These are phyloP conservation scores for Tuber magnatum DNA, from an alignment of 495 filamentous ascomycete genomes.

Conservation along the genomic window DNA sequence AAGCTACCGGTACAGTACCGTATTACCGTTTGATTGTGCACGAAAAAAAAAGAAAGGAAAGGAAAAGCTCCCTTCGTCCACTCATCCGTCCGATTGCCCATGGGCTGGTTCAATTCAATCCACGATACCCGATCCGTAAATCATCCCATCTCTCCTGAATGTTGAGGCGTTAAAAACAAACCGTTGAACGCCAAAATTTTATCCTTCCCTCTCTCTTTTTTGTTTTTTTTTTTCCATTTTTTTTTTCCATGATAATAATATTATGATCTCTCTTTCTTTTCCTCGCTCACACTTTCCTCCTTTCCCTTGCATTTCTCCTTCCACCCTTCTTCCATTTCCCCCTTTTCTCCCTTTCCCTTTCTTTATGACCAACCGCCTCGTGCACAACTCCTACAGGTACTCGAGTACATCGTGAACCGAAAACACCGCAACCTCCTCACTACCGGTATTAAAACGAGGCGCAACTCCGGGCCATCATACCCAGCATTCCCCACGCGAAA, in stretches of 20 bases:
- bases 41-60: not conserved
- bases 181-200: not conserved
- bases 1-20: not conserved
- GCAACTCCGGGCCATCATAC: not conserved
- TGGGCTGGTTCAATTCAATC: not conserved
- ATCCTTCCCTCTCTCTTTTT: not conserved
- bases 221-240: not conserved
- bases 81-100: not conserved
- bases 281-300: not conserved
- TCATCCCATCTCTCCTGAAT: not conserved
- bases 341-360: not conserved
- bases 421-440: slow-evolving; percentile 6
- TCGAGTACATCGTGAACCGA: not conserved
- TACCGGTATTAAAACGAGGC: not conserved
- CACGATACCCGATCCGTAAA: not conserved
- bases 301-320: not conserved
- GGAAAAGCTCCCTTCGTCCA: not conserved
- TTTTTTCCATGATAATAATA: too few species aligned
- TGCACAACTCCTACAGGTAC: not conserved
- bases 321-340: too few species aligned
- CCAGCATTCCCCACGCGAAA: not conserved
- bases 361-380: not conserved
- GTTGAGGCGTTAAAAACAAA: not conserved
- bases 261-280: too few species aligned
- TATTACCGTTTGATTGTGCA: not conserved